These are phyloP conservation scores for Hypoxylon intermedium DNA, from an alignment of 495 filamentous ascomycete genomes.

Conservation along the genomic window DNA sequence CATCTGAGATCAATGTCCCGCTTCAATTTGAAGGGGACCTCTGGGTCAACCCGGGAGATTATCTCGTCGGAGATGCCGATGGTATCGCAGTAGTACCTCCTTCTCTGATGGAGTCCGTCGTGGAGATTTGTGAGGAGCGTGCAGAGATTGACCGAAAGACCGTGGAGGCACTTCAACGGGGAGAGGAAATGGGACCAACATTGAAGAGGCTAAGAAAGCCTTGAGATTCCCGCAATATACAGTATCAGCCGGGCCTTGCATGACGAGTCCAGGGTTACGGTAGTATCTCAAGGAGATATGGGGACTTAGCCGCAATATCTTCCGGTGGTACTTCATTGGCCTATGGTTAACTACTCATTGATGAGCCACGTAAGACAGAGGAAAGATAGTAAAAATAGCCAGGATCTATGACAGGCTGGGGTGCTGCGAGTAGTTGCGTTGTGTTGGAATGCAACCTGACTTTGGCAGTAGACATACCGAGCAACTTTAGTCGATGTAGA, in stretches of 20 bases:
- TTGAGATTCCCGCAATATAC: neutral
- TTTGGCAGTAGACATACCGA: neutral
- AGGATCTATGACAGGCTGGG: no score
- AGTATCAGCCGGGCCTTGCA: neutral
- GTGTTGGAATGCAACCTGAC: constrained; percentile 18
- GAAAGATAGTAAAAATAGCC: neutral
- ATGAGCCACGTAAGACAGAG: constrained; percentile 5
- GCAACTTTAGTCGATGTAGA: no score
- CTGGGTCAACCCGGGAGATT: constrained; percentile 56
- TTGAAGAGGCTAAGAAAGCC: constrained; percentile 5
- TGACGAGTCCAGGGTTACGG: constrained; percentile 13
- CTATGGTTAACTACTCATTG: neutral
- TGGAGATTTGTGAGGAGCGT: constrained; percentile 2
- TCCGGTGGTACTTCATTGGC: constrained; percentile 10
- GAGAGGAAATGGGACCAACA: constrained; percentile 1
- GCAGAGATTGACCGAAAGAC: constrained; percentile 4
- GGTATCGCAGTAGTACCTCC: constrained; percentile 61
- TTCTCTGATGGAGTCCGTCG: constrained; percentile 1
- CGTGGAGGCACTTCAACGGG: neutral
- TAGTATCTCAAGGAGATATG: constrained; percentile 8
- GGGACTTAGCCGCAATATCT: constrained; percentile 29
- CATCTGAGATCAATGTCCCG: constrained; percentile 52
- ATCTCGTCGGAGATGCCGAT: constrained; percentile 63
- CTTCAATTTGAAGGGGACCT: neutral
- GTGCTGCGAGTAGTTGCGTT: no score